Conservation (phyloP, 371 early-diverging fungal species). For the Actinomucor elegans region DNA sequence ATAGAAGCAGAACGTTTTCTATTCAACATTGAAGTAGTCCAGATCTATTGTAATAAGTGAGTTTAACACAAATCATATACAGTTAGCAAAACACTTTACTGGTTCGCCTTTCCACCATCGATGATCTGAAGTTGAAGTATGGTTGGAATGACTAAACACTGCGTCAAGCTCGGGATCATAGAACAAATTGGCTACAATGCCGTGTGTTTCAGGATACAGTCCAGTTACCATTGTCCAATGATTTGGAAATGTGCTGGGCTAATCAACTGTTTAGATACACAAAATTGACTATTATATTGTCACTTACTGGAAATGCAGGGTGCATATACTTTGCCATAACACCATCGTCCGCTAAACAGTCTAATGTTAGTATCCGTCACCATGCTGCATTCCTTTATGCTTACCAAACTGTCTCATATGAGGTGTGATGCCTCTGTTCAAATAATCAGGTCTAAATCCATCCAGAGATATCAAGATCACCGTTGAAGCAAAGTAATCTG, state of each 20-base stretch:
- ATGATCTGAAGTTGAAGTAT: slow-evolving; percentile 49
- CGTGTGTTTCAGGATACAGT: slow-evolving; percentile 88
- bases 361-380: not conserved
- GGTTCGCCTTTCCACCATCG: slow-evolving; percentile 94
- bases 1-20: slow-evolving; percentile 68
- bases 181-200: slow-evolving; percentile 91
- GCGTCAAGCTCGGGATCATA: slow-evolving; percentile 75
- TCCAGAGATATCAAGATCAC: slow-evolving; percentile 91
- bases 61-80: not conserved
- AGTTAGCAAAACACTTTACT: slow-evolving; percentile 28
- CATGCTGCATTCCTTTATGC: not conserved
- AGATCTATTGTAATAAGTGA: slow-evolving; percentile 57
- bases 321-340: slow-evolving; percentile 65
- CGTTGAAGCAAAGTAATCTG: slow-evolving; percentile 71
- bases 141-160: slow-evolving; percentile 76
- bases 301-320: slow-evolving; percentile 72
- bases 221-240: slow-evolving; percentile 94
- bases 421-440: slow-evolving; percentile 75
- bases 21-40: slow-evolving; percentile 80
- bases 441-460: slow-evolving; percentile 86
- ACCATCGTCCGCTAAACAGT: slow-evolving; percentile 42
- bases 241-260: slow-evolving; percentile 90
- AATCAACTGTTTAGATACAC: not conserved
- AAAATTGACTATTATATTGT: not conserved
- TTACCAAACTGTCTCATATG: slow-evolving; percentile 61